Conservation (phyloP, 1,139 yeast species). For the Candida neerlandica region DNA sequence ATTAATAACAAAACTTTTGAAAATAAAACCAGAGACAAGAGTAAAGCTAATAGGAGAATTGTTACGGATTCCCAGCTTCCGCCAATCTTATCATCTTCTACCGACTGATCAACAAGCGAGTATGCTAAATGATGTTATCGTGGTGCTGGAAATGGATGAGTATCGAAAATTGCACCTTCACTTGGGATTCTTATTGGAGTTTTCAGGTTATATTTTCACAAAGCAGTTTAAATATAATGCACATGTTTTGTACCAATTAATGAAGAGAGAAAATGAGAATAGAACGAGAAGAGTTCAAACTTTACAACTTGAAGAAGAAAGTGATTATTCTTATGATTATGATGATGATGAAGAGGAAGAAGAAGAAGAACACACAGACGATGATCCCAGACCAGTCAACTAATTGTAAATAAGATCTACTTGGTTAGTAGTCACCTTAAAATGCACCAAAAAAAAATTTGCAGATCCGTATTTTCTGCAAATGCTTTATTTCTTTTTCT, state of each 20-base stretch:
- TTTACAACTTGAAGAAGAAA: constrained; percentile 2
- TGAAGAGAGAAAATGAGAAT: background rate
- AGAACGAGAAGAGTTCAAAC: background rate
- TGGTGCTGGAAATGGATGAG: background rate
- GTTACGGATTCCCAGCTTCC: constrained; percentile 4
- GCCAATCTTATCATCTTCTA: constrained; percentile 36
- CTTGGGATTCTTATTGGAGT: constrained; percentile 6
- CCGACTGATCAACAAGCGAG: constrained; percentile 42
- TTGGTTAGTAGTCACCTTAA: background rate
- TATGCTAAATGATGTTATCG: constrained; percentile 17
- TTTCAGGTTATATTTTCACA: constrained; percentile 11
- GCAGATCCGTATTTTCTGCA: background rate
- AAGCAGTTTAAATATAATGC: constrained; percentile 10
- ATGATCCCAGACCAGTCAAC: background rate
- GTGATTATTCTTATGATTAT: background rate
- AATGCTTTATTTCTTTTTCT: background rate
- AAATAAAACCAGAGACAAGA: constrained; percentile 5
- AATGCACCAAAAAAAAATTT: background rate
- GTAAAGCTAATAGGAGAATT: constrained; percentile 3
- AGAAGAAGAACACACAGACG: background rate
- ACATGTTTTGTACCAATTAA: constrained; percentile 5
- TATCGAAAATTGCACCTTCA: background rate
- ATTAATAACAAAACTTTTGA: constrained; percentile 10
- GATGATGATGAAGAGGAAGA: no score
- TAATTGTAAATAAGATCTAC: background rate